A percentile compares a stretch with the other conserved stretches of the same genome.
These are phyloP conservation scores for Neofusicoccum sp. DNA, from an alignment of 2,329 filamentous ascomycete species.

Conservation along the genomic window DNA sequence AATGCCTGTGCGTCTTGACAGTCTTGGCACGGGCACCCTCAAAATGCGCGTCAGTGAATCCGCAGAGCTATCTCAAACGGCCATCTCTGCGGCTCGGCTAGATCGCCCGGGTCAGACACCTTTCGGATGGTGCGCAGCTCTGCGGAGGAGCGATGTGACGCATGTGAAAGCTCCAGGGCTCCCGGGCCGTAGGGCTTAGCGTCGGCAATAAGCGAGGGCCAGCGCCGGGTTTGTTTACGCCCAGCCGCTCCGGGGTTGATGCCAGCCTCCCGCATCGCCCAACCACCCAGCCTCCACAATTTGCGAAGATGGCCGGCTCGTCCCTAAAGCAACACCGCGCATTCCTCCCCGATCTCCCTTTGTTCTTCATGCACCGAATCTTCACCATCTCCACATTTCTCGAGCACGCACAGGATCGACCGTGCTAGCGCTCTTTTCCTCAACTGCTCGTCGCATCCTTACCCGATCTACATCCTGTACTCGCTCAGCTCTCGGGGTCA, in stretches of 20 bases:
- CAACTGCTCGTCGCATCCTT: constrained; percentile 1
- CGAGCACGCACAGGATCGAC: constrained; percentile 10
- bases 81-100: no score
- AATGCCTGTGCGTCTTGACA: neutral
- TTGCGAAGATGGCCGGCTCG: constrained; percentile 3
- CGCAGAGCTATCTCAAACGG: no score
- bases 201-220: constrained; percentile 17
- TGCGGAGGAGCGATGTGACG: neutral
- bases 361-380: constrained; percentile 9
- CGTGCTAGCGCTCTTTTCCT: constrained; percentile 3
- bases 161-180: constrained; percentile 15
- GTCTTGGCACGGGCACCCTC: neutral
- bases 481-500: neutral
- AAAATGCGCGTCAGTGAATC: neutral
- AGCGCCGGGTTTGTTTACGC: constrained; percentile 13
- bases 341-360: constrained; percentile 5
- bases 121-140: neutral
- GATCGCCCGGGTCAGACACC: no score
- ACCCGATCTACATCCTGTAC: constrained; percentile 3
- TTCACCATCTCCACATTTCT: constrained; percentile 20
- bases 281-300: constrained; percentile 13
- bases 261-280: constrained; percentile 15
- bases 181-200: constrained; percentile 19
- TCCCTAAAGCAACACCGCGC: neutral
- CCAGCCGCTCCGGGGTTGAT: constrained; percentile 7